phyloP scores from a whole-genome alignment of 1,139 yeast genomes.

The Suhomyces bokatorum region DNA sequence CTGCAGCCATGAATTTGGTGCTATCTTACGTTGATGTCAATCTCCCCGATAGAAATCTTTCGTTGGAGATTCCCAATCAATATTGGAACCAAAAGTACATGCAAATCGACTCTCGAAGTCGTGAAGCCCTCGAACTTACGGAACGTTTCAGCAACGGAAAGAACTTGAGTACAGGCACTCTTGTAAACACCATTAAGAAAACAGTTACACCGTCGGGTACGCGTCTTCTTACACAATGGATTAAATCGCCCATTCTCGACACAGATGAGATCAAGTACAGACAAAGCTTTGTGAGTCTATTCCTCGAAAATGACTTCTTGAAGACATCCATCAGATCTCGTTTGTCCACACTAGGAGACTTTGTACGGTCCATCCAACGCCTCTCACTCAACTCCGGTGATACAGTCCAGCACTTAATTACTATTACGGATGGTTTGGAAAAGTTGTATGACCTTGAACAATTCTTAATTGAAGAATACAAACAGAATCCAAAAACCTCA shows the following conservation, averaged over 20 bases:
- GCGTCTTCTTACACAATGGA: conserved; percentile 75
- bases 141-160: conserved; percentile 54
- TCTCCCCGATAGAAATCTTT: conserved; percentile 41
- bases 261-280: conserved; percentile 55
- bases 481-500: conserved; percentile 12
- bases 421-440: conserved; percentile 35
- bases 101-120: conserved; percentile 81
- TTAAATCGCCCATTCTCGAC: conserved; percentile 75
- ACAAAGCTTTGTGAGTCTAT: conserved; percentile 60
- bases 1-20: conserved; percentile 47
- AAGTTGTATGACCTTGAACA: conserved; percentile 27
- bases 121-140: conserved; percentile 75
- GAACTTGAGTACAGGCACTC: conserved; percentile 64
- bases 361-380: conserved; percentile 40
- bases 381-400: conserved; percentile 41
- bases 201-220: conserved; percentile 85
- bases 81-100: conserved; percentile 52
- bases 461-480: conserved; percentile 22
- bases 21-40: conserved; percentile 43
- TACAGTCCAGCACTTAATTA: conserved; percentile 29
- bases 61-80: conserved; percentile 39
- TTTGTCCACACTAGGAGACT: conserved; percentile 37
- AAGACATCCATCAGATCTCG: conserved; percentile 28
- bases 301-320: conserved; percentile 42
- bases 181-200: conserved; percentile 63